A percentile compares a stretch with the other conserved stretches of the same genome.
phyloP scores from a whole-genome alignment of 441 rosid genomes.

The Daphne laureola region DNA sequence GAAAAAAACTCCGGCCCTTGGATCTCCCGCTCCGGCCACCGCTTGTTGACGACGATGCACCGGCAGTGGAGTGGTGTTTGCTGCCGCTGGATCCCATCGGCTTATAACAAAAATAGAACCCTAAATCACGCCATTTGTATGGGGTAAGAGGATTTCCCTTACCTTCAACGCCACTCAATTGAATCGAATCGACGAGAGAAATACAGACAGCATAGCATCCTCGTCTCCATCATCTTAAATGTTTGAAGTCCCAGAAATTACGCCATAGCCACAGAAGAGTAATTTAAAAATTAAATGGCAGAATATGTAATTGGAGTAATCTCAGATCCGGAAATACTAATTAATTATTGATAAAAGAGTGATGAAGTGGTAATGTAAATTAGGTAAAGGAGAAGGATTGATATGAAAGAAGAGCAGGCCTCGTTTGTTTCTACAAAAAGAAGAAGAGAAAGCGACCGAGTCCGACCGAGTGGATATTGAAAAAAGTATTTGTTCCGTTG shows the following conservation, averaged over 20 bases:
- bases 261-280: conserved; percentile 7
- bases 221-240: neutral
- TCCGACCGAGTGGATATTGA: no score
- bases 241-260: conserved; percentile 8
- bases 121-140: conserved; percentile 23
- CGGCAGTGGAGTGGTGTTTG: conserved; percentile 30
- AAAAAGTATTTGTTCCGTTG: no score
- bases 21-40: conserved; percentile 42
- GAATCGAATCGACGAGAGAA: conserved; percentile 5
- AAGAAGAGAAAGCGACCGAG: no score
- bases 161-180: conserved; percentile 13
- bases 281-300: no score
- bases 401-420: conserved; percentile 21
- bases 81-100: conserved; percentile 89
- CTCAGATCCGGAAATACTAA: no score
- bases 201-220: conserved; percentile 7
- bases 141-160: neutral
- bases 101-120: conserved; percentile 1
- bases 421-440: no score
- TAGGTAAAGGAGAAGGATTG: conserved; percentile 18
- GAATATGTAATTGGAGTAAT: conserved; percentile 9
- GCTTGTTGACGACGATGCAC: conserved; percentile 19
- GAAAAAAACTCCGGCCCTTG: conserved; percentile 42
- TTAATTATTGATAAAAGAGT: conserved; percentile 22
- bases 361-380: conserved; percentile 1